These are phyloP conservation scores for Fusarium brachygibbosum DNA, from an alignment of 2,329 filamentous ascomycete species.

Conservation along the genomic window DNA sequence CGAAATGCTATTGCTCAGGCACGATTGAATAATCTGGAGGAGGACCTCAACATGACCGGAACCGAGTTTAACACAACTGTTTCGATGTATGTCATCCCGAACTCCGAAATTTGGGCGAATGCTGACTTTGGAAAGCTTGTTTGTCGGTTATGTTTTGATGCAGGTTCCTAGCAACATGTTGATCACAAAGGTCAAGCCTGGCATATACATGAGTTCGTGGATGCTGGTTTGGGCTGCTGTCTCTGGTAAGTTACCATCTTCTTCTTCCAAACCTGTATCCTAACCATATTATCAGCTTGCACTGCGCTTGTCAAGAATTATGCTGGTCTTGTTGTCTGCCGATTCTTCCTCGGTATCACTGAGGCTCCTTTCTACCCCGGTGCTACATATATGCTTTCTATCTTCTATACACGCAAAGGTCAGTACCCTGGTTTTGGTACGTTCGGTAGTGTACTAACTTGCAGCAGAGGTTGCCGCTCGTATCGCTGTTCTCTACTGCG, in stretches of 20 bases:
- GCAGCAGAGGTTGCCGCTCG: constrained; percentile 72
- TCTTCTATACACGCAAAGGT: constrained; percentile 54
- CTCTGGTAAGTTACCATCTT: constrained; percentile 45
- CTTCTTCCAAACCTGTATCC: too few relatives aligned
- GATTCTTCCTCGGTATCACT: constrained; percentile 58
- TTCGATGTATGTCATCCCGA: constrained; percentile 50
- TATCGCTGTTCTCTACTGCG: constrained; percentile 70
- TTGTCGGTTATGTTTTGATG: constrained; percentile 61
- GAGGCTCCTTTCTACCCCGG: constrained; percentile 59
- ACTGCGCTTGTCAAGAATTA: constrained; percentile 56
- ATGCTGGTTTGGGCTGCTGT: constrained; percentile 59
- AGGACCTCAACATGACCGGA: constrained; percentile 65
- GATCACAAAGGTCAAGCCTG: constrained; percentile 58
- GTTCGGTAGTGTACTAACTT: neutral
- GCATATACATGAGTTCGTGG: constrained; percentile 58
- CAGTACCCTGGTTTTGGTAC: fast-evolving
- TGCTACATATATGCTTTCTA: constrained; percentile 54
- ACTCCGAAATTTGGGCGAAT: fast-evolving
- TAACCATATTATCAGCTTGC: constrained; percentile 40
- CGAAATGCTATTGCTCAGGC: constrained; percentile 62
- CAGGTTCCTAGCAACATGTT: constrained; percentile 60
- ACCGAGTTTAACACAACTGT: constrained; percentile 67
- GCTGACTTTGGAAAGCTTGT: constrained; percentile 46
- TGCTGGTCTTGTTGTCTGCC: constrained; percentile 52
- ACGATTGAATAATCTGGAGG: constrained; percentile 61